These are phyloP conservation scores for Pseudofabraea citricarpa DNA, from an alignment of 2,329 filamentous ascomycete species.

Conservation along the genomic window DNA sequence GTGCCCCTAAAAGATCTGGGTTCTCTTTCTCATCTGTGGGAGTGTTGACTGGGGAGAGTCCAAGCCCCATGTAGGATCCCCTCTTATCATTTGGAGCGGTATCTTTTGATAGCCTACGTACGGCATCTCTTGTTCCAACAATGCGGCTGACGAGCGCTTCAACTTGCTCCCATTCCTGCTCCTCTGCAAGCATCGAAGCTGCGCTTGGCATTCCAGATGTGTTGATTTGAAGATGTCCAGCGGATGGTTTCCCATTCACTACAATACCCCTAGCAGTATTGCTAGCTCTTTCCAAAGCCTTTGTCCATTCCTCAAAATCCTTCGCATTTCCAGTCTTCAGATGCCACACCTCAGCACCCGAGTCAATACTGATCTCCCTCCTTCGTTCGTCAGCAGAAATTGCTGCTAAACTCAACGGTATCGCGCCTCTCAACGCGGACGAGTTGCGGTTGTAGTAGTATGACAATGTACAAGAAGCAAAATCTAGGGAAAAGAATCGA, in stretches of 20 bases:
- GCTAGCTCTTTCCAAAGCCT: constrained; percentile 78
- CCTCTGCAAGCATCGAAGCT: constrained; percentile 47
- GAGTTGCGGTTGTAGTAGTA: constrained; percentile 96
- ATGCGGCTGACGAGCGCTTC: constrained; percentile 82
- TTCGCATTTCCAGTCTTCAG: constrained; percentile 75
- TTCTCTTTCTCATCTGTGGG: constrained; percentile 37
- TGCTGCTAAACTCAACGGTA: constrained; percentile 85
- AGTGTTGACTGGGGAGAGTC: constrained; percentile 18
- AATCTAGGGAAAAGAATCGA: constrained; percentile 94
- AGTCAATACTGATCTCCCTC: constrained; percentile 93
- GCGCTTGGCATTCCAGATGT: constrained; percentile 19
- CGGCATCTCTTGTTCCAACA: constrained; percentile 81
- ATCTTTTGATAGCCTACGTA: constrained; percentile 80
- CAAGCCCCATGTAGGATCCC: constrained; percentile 29
- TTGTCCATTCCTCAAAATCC: constrained; percentile 85
- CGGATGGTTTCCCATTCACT: constrained; percentile 16
- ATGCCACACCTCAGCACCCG: constrained; percentile 96
- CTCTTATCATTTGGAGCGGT: constrained; percentile 53
- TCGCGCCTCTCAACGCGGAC: constrained; percentile 84
- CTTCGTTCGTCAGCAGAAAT: constrained; percentile 85
- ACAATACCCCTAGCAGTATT: constrained; percentile 55
- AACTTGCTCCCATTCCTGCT: constrained; percentile 81
- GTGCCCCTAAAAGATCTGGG: constrained; percentile 48
- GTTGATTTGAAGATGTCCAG: constrained; percentile 29
- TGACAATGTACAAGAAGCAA: constrained; percentile 86